These are phyloP conservation scores for Cyclaneusma minus DNA, from an alignment of 2,329 filamentous ascomycete species.

Conservation along the genomic window DNA sequence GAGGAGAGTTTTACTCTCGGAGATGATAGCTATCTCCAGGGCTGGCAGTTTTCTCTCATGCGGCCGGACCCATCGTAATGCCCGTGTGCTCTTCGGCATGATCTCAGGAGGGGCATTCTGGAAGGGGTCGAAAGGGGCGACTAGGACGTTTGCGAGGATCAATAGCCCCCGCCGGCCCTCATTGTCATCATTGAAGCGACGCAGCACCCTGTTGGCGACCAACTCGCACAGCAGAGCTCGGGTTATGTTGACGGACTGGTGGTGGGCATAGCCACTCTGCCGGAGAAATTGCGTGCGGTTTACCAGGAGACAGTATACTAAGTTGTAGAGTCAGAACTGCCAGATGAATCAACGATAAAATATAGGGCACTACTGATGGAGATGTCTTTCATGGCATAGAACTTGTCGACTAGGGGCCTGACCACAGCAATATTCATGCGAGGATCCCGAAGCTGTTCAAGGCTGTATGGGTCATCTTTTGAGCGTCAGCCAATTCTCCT, in stretches of 20 bases:
- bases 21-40: constrained; percentile 70
- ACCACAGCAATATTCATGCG: constrained; percentile 71
- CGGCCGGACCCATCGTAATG: constrained; percentile 26
- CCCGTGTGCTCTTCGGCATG: constrained; percentile 33
- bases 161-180: constrained; percentile 55
- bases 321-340: constrained; percentile 5
- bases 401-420: constrained; percentile 67
- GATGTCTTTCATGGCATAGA: constrained; percentile 66
- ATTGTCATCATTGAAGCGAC: constrained; percentile 66
- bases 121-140: constrained; percentile 74
- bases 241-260: constrained; percentile 68
- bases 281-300: constrained; percentile 68
- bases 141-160: constrained; percentile 61
- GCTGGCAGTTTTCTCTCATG: constrained; percentile 44
- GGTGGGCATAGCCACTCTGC: constrained; percentile 58
- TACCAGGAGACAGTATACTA: constrained; percentile 71
- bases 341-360: constrained; percentile 2
- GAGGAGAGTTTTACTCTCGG: constrained; percentile 65
- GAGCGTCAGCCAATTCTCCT: constrained; percentile 1
- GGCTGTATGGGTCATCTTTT: constrained; percentile 46
- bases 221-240: constrained; percentile 68
- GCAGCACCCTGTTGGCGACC: constrained; percentile 61
- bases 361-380: constrained; percentile 43
- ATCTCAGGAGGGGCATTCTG: constrained; percentile 63
- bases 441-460: constrained; percentile 65